Conservation (phyloP, 805 yeast species). For the Wickerhamiella parazyma region DNA sequence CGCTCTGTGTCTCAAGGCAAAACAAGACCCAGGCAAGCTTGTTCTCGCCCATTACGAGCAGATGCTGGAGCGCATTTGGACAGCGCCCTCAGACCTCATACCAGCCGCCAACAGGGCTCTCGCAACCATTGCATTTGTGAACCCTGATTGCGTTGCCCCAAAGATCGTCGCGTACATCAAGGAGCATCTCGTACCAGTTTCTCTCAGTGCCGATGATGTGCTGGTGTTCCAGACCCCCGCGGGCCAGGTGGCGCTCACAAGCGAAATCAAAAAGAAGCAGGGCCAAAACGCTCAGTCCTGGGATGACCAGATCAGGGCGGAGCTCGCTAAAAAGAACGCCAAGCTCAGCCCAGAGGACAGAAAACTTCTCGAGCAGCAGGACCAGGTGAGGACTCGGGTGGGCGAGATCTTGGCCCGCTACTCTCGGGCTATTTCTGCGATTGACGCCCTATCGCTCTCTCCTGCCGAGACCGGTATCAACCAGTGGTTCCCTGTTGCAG, state of each 20-base stretch:
- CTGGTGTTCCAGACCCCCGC: slow-evolving; percentile 56
- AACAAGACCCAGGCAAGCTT: slow-evolving; percentile 50
- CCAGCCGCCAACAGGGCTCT: slow-evolving; percentile 21
- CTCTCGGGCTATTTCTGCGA: slow-evolving; percentile 38
- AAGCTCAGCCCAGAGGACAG: slow-evolving; percentile 68
- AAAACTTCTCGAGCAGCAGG: slow-evolving; percentile 49
- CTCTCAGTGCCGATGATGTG: slow-evolving; percentile 37
- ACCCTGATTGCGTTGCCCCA: slow-evolving; percentile 47
- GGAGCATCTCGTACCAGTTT: slow-evolving; percentile 30
- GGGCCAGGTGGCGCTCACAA: slow-evolving; percentile 44
- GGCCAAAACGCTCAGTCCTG: slow-evolving; percentile 30
- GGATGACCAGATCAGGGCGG: slow-evolving; percentile 75
- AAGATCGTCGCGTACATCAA: slow-evolving; percentile 32
- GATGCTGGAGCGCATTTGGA: slow-evolving; percentile 19
- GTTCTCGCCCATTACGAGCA: slow-evolving; percentile 25
- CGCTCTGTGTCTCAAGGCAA: slow-evolving; percentile 46
- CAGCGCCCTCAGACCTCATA: slow-evolving; percentile 19
- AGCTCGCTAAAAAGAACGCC: slow-evolving; percentile 41
- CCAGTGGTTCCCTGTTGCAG: slow-evolving; percentile 62
- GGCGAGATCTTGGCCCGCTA: slow-evolving; percentile 28
- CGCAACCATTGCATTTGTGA: slow-evolving; percentile 36
- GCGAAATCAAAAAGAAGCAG: slow-evolving; percentile 41
- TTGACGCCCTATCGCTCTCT: slow-evolving; percentile 39
- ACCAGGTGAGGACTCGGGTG: slow-evolving; percentile 38
- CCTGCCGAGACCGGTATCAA: slow-evolving; percentile 53